Evolutionary conservation across 2,329 filamentous ascomycete species (phyloP), one percentile per base, ranked within the genome.

Genomic region (Daldinia sp.): DNA sequence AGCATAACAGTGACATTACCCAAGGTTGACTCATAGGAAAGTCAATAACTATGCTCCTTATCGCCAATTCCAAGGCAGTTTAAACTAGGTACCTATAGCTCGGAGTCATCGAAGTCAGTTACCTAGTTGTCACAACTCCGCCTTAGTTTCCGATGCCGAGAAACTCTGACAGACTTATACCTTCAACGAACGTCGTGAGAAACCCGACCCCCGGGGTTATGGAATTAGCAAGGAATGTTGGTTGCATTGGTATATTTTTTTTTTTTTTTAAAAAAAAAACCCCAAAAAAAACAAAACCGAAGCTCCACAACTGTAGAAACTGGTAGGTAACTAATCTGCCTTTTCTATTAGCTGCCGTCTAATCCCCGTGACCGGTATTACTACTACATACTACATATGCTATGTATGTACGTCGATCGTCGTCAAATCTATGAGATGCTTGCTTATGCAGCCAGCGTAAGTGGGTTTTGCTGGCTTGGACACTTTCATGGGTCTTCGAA

Each of bases 401-500:
- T 33, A 13, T 37, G 39, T 23, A 13, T 37, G 39, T 51, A 59
- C 41, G 41, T 59, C 28, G 56, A 46, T 46, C 41, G 41, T 46
- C 28, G 41, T 46, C 30, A 37, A 37, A 51, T 28, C 42, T 33
- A 42, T 50, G 42, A 65, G 44, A 58, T 59, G 30, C 30, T 62
- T 55, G 51, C 46, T 33, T 35, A 35, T 35, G 53, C 51, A 55
- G 50, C 55, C 37, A 57, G 55, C 20, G 7, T 10, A 9, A 35
- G 33, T 35, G n/a, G n/a, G 23, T 44, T 39, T 50, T 41, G 56
- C 55, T 46, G 56, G 59, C 42, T 23, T 65, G 48, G 48, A 63
- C 65, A 66, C 56, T 23, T 23, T 23, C 20, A 62, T 69, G 60
- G 63, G 60, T 66, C 57, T 35, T 28, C 53, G 30, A 23, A 53